Conservation (phyloP, 2,329 filamentous ascomycete species). For the Neonectria magnoliae region DNA sequence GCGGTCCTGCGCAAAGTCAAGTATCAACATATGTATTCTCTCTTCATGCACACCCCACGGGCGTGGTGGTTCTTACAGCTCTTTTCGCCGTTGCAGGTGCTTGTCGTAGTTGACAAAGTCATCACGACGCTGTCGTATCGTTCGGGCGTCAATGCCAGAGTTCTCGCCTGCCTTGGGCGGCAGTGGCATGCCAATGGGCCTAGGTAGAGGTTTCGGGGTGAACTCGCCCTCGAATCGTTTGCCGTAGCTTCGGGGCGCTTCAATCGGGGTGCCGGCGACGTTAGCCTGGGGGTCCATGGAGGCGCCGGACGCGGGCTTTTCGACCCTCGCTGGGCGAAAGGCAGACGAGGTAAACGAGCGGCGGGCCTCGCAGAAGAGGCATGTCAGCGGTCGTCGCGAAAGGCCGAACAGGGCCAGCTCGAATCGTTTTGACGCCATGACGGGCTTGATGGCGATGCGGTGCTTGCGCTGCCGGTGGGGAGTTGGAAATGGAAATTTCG, state of each 20-base stretch:
- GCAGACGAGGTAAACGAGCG: slow-evolving; percentile 59
- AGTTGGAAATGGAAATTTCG: slow-evolving; percentile 36
- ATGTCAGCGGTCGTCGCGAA: slow-evolving; percentile 51
- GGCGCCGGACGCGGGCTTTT: slow-evolving; percentile 50
- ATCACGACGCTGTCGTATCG: slow-evolving; percentile 73
- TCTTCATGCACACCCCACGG: no score
- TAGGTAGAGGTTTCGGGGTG: slow-evolving; percentile 67
- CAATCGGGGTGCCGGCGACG: slow-evolving; percentile 59
- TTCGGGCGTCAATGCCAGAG: slow-evolving; percentile 76
- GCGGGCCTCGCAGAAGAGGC: slow-evolving; percentile 63
- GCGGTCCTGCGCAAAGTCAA: slow-evolving; percentile 63
- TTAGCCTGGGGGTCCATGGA: slow-evolving; percentile 51
- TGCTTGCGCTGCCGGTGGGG: slow-evolving; percentile 14
- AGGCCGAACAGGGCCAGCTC: slow-evolving; percentile 43
- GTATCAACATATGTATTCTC: slow-evolving; percentile 13
- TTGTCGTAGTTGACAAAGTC: slow-evolving; percentile 89
- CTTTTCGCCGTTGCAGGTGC: slow-evolving; percentile 78
- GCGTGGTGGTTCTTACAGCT: slow-evolving; percentile 66
- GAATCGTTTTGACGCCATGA: slow-evolving; percentile 48
- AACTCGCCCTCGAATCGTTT: slow-evolving; percentile 62
- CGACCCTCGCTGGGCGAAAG: slow-evolving; percentile 40
- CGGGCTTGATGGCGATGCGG: slow-evolving; percentile 21
- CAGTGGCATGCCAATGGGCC: slow-evolving; percentile 83
- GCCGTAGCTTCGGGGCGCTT: slow-evolving; percentile 70
- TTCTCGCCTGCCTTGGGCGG: slow-evolving; percentile 85